Base-by-base conservation (phyloP, 768 basidiomycete genomes). In the Tulasnella sp. region DNA sequence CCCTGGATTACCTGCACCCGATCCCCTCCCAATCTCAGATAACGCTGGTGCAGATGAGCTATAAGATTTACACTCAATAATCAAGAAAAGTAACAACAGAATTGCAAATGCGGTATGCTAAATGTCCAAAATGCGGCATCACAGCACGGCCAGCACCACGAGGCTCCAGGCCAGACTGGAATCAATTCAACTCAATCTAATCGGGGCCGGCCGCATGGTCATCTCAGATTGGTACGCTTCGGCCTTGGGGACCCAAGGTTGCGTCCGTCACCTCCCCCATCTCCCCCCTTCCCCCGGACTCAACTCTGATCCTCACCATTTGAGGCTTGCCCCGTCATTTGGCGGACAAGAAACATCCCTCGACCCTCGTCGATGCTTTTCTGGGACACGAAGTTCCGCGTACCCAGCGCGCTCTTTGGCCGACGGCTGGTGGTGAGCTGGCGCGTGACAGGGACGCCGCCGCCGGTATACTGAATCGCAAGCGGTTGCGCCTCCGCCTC, bases 321-420 rank as follows among this genome's bases (percentile, higher is more conserved):
- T 5, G 42, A 36, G 48, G 75, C 39, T 68, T 78, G 77, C 38
- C 93, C 94, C 10, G 94, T 95, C 87, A 95, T 87, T 84, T 95
- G 93, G 82, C 90, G 87, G 71, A 94, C 92, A 79, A 95, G 86
- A 84, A 90, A 92, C 92, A 94, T 90, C 12, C 89, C 92, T 72
- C 91, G 86, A 18, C 91, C 92, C 83, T 93, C 92, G 81, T 93
- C 93, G 39, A 88, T 83, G 79, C 90, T 91, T 83, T 89, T 91
- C 18, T 72, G 62, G 34, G 58, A 71, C 36, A 56, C 39, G 46
- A 71, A 39, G 39, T 68, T 78, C 12, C 77, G 36, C 38, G 31
- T 79, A 3, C 79, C 80, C 34, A 86, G 88, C 79, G 86, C 88
- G 82, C 92, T 94, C 87, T 92, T 94, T 16, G 94, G 94, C 77